Base-by-base conservation (phyloP, 768 basidiomycete species). In the Strobilomyces confusus region DNA sequence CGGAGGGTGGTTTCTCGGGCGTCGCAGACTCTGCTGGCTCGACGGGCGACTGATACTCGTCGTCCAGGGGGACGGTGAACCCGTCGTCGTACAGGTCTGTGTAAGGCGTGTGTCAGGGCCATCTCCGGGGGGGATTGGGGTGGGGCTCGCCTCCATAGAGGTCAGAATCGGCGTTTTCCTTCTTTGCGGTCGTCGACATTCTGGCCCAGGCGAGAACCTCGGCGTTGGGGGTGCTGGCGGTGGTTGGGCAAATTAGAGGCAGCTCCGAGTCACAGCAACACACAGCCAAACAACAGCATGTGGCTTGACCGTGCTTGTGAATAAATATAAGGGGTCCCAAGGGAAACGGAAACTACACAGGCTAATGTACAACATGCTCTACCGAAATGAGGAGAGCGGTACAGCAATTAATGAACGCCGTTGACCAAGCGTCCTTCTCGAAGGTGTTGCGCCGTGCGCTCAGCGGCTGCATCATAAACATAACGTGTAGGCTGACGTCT, bases 381-480 rank as follows among this genome's bases (percentile, higher is more conserved):
- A 57, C 56, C 41, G 42, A 22, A 46, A 44, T 14, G 34, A 17
- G 11, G 17, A 23, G 36, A 25, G 44, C 15, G 11, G n/a, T 14
- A 60, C 48, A 58, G 33, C 52, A 47, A 58, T 59, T 69, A 80
- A 66, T 79, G 77, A 48, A 80, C 74, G 22, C 77, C 78, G 58
- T 79, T 79, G 8, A 76, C 74, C 23, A 74, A 53, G 33, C 44
- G 51, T 23, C 70, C 77, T 57, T 81, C 77, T 53, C 72, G 71
- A 49, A 87, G 73, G 52, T 81, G 75, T 72, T 83, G 77, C 58
- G 80, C 74, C 48, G 82, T 82, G 57, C 89, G 80, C 68, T 95
- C 92, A 23, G 91, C 91, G 6, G 86, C 91, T 0, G 93, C 93
- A 65, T 97, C 93, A 67, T 97, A 97, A n/a, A 88, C 91, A 69